These are phyloP conservation scores for Schizochytrium sp. DNA, from an alignment of 108 stramenopile genomes.

Conservation along the genomic window DNA sequence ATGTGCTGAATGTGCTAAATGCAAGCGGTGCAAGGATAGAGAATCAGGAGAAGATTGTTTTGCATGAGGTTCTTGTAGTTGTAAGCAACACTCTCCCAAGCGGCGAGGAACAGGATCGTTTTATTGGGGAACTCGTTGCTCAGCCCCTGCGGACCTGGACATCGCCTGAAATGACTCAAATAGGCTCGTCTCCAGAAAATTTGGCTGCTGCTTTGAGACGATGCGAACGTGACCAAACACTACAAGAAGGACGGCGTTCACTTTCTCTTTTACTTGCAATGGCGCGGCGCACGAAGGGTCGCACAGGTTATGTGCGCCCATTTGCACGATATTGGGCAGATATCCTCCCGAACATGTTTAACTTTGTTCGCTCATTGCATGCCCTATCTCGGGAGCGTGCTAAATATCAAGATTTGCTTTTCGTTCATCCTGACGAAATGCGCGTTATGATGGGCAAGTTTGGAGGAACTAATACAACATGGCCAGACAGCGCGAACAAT, in stretches of 20 bases:
- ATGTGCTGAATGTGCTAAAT: constrained; percentile 27
- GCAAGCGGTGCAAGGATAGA: neutral
- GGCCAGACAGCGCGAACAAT: constrained; percentile 45
- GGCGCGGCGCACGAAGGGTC: constrained; percentile 13
- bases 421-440: constrained; percentile 54
- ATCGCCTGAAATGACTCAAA: constrained; percentile 16
- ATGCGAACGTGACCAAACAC: neutral
- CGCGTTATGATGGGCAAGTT: constrained; percentile 45
- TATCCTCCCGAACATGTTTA: constrained; percentile 48
- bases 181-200: neutral
- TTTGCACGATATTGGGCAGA: constrained; percentile 46
- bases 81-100: constrained; percentile 50
- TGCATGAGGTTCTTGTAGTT: constrained; percentile 43
- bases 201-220: constrained; percentile 6
- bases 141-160: constrained; percentile 54
- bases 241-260: neutral
- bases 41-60: constrained; percentile 16
- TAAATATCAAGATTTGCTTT: constrained; percentile 25
- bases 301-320: neutral
- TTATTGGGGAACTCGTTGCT: constrained; percentile 25
- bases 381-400: constrained; percentile 32
- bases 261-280: neutral
- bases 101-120: neutral
- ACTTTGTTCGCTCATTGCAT: neutral
- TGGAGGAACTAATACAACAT: neutral